A percentile compares a stretch with the other conserved stretches of the same genome.
These are phyloP conservation scores for Phytopythium delawarense DNA, from an alignment of 352 stramenopile genomes.

Conservation along the genomic window DNA sequence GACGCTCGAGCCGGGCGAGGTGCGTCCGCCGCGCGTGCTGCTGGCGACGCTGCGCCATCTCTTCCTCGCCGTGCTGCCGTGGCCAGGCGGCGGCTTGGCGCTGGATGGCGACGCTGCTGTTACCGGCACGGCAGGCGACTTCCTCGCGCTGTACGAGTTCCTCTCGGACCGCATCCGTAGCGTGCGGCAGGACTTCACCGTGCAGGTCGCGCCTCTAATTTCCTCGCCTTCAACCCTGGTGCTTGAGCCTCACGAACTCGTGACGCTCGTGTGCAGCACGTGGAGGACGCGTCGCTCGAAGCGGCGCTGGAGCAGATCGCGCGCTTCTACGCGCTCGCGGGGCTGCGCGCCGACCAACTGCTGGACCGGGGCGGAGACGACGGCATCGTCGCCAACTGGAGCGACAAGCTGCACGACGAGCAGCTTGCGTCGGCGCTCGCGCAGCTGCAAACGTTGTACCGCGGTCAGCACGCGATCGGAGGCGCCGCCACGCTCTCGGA, in stretches of 20 bases:
- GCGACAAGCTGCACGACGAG: slow-evolving; percentile 65
- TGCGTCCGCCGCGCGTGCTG: slow-evolving; percentile 35
- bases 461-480: not conserved
- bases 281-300: slow-evolving; percentile 28
- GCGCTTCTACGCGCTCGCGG: slow-evolving; percentile 55
- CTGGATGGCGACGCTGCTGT: not conserved
- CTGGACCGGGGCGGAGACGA: slow-evolving; percentile 7
- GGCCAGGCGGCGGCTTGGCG: slow-evolving; percentile 29
- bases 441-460: slow-evolving; percentile 43
- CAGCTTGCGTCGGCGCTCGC: slow-evolving; percentile 61
- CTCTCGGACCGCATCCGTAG: slow-evolving; percentile 64
- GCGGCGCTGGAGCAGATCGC: slow-evolving; percentile 40
- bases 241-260: not conserved
- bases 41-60: slow-evolving; percentile 38
- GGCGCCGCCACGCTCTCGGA: not conserved
- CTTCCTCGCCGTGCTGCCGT: slow-evolving; percentile 32
- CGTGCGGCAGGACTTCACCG: slow-evolving; percentile 65
- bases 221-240: no score
- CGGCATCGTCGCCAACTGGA: slow-evolving; percentile 36
- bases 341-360: slow-evolving; percentile 32
- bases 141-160: slow-evolving; percentile 69
- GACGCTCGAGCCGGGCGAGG: slow-evolving; percentile 16
- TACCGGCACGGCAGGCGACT: slow-evolving; percentile 16
- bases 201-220: slow-evolving; percentile 33
- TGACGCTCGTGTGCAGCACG: slow-evolving; percentile 18